These are phyloP conservation scores for California macrophylla DNA, from an alignment of 441 rosid species.

Conservation along the genomic window DNA sequence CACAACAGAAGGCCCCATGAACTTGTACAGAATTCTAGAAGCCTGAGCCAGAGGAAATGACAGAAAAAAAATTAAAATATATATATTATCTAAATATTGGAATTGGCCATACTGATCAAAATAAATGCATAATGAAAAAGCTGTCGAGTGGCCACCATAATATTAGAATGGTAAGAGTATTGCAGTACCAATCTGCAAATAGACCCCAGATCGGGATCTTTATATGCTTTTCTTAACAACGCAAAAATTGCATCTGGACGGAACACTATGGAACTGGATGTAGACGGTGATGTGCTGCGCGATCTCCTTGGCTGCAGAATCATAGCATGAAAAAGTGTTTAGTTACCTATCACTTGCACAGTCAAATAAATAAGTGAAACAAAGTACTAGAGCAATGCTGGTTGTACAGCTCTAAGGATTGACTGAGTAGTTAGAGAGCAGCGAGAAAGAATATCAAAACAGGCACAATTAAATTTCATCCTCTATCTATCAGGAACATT, in stretches of 20 bases:
- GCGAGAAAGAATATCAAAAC: background rate
- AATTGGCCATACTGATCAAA: slow-evolving; percentile 11
- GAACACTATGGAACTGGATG: slow-evolving; percentile 46
- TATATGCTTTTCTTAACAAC: slow-evolving; percentile 60
- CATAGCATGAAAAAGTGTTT: slow-evolving; percentile 17
- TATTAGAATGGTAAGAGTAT: slow-evolving; percentile 15
- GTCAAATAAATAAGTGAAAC: slow-evolving; percentile 7
- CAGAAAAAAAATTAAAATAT: slow-evolving; percentile 16
- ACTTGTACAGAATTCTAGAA: slow-evolving; percentile 54
- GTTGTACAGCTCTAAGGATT: background rate
- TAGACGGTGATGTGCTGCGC: slow-evolving; percentile 40
- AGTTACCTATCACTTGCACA: slow-evolving; percentile 4
- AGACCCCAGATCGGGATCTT: slow-evolving; percentile 50
- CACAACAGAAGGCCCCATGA: slow-evolving; percentile 36
- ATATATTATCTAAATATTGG: slow-evolving; percentile 9
- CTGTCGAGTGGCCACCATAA: slow-evolving; percentile 8
- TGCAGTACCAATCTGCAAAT: slow-evolving; percentile 55
- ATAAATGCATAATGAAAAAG: background rate
- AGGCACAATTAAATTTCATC: background rate
- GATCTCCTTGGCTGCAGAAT: slow-evolving; percentile 61
- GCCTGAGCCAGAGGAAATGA: slow-evolving; percentile 39
- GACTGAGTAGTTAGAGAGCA: background rate
- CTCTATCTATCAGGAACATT: background rate
- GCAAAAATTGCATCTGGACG: slow-evolving; percentile 55
- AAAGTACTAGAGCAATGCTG: background rate